A percentile compares a stretch with the other conserved stretches of the same genome.
Evolutionary conservation across 768 basidiomycete species (phyloP).

Genomic region (Auriscalpium microsporum): DNA sequence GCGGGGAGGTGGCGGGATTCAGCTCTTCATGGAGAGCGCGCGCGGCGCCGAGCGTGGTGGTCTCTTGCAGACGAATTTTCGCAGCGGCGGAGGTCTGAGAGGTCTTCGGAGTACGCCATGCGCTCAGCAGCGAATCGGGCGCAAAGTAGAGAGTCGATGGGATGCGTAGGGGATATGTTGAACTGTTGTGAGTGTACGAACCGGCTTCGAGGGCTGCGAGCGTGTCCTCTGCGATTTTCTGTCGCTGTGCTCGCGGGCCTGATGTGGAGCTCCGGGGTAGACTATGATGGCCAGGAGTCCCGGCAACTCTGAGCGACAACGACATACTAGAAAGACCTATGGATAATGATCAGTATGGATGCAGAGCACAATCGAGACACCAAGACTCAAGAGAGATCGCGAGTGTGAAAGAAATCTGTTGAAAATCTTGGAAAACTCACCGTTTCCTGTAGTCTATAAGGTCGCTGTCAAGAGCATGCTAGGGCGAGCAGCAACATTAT

Average conservation of each 20-base stretch:
- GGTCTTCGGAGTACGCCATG: conserved; percentile 31
- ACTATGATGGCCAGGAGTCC: not conserved
- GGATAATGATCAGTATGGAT: too few relatives aligned
- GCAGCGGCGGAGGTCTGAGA: not conserved
- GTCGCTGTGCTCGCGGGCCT: not conserved
- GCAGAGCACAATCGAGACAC: too few relatives aligned
- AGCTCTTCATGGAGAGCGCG: conserved; percentile 26
- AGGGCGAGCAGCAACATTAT: too few relatives aligned
- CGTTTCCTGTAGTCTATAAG: too few relatives aligned
- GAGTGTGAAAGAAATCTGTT: too few relatives aligned
- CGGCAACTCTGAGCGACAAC: not conserved
- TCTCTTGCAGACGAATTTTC: conserved; percentile 44
- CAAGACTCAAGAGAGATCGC: too few relatives aligned
- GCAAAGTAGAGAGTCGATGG: conserved; percentile 38
- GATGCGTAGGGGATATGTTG: conserved; percentile 26
- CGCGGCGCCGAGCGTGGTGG: conserved; percentile 57
- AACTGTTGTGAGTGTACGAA: conserved; percentile 24
- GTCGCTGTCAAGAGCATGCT: too few relatives aligned
- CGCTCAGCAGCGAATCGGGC: conserved; percentile 37
- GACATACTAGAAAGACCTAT: not conserved
- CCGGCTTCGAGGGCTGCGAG: conserved; percentile 41
- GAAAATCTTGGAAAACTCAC: too few relatives aligned
- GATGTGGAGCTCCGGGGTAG: not conserved
- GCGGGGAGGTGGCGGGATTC: conserved; percentile 10
- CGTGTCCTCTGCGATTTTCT: conserved; percentile 41